Base-by-base conservation (phyloP, 1,139 yeast species). In the Yamadazyma mexicana region DNA sequence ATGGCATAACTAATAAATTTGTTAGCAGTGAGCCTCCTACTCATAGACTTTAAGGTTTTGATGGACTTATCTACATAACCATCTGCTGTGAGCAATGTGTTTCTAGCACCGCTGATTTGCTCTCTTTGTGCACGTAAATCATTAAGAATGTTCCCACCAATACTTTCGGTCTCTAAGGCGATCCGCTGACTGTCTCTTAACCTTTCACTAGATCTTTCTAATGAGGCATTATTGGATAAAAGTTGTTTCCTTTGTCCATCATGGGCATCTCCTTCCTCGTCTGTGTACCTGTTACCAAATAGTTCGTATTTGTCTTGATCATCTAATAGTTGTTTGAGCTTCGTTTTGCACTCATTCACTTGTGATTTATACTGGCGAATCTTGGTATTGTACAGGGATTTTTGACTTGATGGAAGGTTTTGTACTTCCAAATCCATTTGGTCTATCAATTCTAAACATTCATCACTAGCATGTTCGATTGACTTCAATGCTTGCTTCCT, bases 51-150 rank as follows among this genome's bases (percentile, higher is more conserved):
- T 55, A 94, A 69, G 0, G 98, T 94, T 44, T 86, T 79, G 44
- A 94, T 78, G 40, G 95, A 83, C 58, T 85, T 83, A 62, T 92
- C 98, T 39, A 94, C 96, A 55, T 91, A 89, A 1, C 86, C 81
- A 57, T 94, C 98, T 0, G 98, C 98, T 47, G 89, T 94, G 63
- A 79, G 76, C 38, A 94, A 70, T 0, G 95, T 87, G 51, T 81
- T 82, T 58, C 98, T 77, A 12, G 96, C 80, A 49, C 91, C 89
- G 36, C 78, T 66, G 38, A 94, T 79, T 56, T 95, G 98, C 55
- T 94, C 98, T 43, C 98, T 73, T 66, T 94, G 99, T 16, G 95
- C 84, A 44, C 97, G 73, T 51, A 94, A 70, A 60, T 92, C 96
- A 55, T 83, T 83, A 61, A 94, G 75, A 41, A 94, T 92, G 50